Percentiles rank a stretch among this genome's conserved stretches.
phyloP scores from a whole-genome alignment of 2,329 filamentous ascomycete species.

The Epichloe gansuensis region DNA sequence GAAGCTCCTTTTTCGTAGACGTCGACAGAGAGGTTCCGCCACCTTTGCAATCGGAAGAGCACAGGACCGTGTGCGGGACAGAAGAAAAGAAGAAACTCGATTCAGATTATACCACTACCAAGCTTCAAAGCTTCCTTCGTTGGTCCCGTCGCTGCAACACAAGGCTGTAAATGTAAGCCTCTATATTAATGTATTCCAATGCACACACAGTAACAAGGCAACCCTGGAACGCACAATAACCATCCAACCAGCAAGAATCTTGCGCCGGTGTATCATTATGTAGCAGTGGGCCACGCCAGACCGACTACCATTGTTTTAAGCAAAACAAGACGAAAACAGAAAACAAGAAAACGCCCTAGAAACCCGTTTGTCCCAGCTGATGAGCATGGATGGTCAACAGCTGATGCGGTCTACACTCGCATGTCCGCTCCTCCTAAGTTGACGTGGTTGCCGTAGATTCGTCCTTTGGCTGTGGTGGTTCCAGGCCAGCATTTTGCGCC shows the following conservation, averaged over 20 bases:
- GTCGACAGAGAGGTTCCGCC: too few relatives aligned
- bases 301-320: background rate
- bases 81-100: too few relatives aligned
- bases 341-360: background rate
- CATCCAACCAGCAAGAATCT: background rate
- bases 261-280: conserved; percentile 1
- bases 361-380: background rate
- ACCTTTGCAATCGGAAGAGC: too few relatives aligned
- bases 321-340: background rate
- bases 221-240: background rate
- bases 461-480: conserved; percentile 28
- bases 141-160: too few relatives aligned
- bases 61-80: too few relatives aligned
- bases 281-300: background rate
- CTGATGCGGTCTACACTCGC: background rate
- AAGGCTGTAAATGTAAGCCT: background rate
- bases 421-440: conserved; percentile 17
- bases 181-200: background rate
- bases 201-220: too few relatives aligned
- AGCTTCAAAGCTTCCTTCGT: too few relatives aligned
- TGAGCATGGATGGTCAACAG: background rate
- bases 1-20: too few relatives aligned
- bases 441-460: conserved; percentile 17
- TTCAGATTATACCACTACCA: too few relatives aligned
- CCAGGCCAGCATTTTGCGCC: conserved; percentile 47